Conservation (phyloP, 257 asterid genomes). For the Capsicum rhomboideum region DNA sequence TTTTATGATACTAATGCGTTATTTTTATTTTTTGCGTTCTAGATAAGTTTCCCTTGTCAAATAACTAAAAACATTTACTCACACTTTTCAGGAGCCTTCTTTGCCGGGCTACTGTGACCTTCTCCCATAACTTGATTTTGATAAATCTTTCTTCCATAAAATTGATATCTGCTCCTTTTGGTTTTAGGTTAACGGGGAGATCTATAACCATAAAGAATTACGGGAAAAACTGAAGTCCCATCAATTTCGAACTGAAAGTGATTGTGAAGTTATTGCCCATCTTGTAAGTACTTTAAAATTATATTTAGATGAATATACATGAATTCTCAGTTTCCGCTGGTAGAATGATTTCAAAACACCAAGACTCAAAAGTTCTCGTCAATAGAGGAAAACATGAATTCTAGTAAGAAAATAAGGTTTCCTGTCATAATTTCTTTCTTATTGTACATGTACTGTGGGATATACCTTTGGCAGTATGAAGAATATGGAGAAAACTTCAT, state of each 20-base stretch:
- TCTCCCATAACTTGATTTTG: not conserved
- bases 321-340: not conserved
- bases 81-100: not conserved
- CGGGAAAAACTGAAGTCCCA: slow-evolving; percentile 68
- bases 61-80: not conserved
- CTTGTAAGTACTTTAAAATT: slow-evolving; percentile 50
- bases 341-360: not conserved
- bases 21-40: not conserved
- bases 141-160: not conserved
- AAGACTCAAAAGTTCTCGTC: not conserved
- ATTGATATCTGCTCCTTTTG: slow-evolving; percentile 7
- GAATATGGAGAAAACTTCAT: slow-evolving; percentile 94
- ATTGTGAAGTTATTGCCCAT: slow-evolving; percentile 99
- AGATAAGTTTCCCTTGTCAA: not conserved
- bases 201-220: slow-evolving; percentile 84
- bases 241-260: slow-evolving; percentile 85
- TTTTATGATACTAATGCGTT: not conserved
- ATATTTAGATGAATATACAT: not conserved
- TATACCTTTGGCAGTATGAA: slow-evolving; percentile 58
- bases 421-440: not conserved
- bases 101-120: not conserved
- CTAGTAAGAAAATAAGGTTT: not conserved
- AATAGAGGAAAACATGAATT: not conserved
- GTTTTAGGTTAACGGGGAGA: slow-evolving; percentile 92
- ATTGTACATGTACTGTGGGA: not conserved